Base-by-base conservation (phyloP, 306 rosid species). In the Glycine tomentella region DNA sequence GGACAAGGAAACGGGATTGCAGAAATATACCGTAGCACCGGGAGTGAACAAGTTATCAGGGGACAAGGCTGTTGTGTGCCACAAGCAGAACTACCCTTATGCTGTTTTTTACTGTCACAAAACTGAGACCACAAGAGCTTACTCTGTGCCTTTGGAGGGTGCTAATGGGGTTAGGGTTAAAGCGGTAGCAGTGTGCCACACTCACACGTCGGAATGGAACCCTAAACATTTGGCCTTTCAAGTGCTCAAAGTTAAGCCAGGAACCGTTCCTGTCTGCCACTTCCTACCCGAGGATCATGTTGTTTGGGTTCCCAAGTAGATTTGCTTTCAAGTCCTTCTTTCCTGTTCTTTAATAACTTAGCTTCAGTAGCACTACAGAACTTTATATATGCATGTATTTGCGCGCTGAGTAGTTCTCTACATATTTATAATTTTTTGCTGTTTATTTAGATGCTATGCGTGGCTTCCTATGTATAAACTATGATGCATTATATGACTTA, bases 51-150 rank as follows among this genome's bases (percentile, higher is more conserved):
- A 38, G 44, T 4, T 38, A 38, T 4, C 44, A 0, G 44, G 44
- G 44, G 44, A 38, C 44, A 38, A 89, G 3, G 83, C 83, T 0
- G 89, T 90, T 20, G 98, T 80, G 33, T 92, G 98, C 58, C 97
- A 94, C 51, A 90, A 90, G 25, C 91, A 84, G 76, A 87, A 74
- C 59, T 94, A 94, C 66, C 86, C 90, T 0, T 89, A 90, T 48
- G 98, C 91, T 1, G 92, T 94, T 2, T 94, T 92, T 71, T 94
- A 94, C 73, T 92, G 97, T 59, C 98, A 94, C 62, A 77, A 87
- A 3, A 83, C 87, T 0, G 74, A 80, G 49, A 74, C 51, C 1
- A 87, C 92, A 0, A 85, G 49, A 52, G 83, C 86, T 66, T 92
- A 82, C 42, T 68, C 49, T 44, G 92, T 94, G 75, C 83, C 90